Conservation (phyloP, 495 filamentous ascomycete genomes). For the Penicillium flavigenum region DNA sequence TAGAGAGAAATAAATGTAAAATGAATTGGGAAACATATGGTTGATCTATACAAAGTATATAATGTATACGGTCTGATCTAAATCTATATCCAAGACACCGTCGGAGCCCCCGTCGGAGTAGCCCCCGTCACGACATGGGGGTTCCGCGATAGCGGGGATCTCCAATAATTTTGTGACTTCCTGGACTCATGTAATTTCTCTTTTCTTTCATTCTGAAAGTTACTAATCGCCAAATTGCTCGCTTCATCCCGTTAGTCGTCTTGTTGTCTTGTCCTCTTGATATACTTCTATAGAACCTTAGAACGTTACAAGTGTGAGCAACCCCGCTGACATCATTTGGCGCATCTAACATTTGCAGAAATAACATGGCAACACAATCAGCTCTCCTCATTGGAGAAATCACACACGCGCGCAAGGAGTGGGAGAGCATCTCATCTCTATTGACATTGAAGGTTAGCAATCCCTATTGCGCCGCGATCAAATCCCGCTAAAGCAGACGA, state of each 20-base stretch:
- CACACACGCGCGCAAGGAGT: constrained; percentile 54
- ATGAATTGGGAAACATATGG: background rate
- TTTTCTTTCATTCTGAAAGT: background rate
- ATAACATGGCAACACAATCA: constrained; percentile 39
- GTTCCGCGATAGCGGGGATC: constrained; percentile 8
- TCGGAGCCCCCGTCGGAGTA: background rate
- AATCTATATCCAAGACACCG: background rate
- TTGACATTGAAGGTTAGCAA: constrained; percentile 53
- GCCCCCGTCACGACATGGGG: constrained; percentile 7
- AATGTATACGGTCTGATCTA: background rate
- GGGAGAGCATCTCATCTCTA: constrained; percentile 53
- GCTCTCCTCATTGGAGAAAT: constrained; percentile 59
- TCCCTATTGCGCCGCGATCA: background rate
- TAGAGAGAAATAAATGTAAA: background rate
- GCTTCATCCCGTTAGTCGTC: background rate
- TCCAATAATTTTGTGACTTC: background rate
- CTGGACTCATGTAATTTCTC: background rate
- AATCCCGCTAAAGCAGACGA: background rate
- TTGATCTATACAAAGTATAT: background rate
- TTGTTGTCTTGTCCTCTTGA: background rate
- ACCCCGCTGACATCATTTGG: constrained; percentile 5
- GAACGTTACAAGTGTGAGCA: background rate
- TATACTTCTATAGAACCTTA: constrained; percentile 1
- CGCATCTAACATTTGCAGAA: constrained; percentile 17
- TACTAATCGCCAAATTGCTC: background rate